These are phyloP conservation scores for Fusarium chuoi DNA, from an alignment of 2,329 filamentous ascomycete species.

Conservation along the genomic window DNA sequence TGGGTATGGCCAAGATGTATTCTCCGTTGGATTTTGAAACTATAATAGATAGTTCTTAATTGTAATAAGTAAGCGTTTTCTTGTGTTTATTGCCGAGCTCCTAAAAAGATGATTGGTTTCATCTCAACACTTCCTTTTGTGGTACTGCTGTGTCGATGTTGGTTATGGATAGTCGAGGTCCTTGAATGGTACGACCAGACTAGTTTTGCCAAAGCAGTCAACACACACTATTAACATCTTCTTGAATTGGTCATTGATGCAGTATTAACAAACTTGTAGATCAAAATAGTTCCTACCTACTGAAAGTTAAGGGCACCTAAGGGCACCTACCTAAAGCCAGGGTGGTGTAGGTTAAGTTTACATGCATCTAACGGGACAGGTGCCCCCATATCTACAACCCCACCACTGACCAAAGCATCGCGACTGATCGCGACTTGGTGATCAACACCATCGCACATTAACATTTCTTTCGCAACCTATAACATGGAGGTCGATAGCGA, in stretches of 20 bases:
- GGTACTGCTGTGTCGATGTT: background rate
- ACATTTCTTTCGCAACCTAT: conserved; percentile 37
- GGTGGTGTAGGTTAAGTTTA: background rate
- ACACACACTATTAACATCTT: background rate
- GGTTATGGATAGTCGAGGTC: background rate
- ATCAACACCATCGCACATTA: conserved; percentile 21
- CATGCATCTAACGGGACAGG: conserved; percentile 44
- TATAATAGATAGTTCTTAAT: background rate
- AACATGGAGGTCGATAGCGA: conserved; percentile 67
- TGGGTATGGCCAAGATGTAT: background rate
- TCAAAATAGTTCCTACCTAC: background rate
- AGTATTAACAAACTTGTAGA: background rate
- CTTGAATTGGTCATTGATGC: background rate
- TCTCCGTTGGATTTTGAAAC: background rate
- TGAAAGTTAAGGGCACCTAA: background rate
- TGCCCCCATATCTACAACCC: conserved; percentile 46
- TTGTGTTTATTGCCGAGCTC: background rate
- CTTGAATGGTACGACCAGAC: too few species aligned
- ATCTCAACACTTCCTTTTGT: background rate
- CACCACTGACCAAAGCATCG: conserved; percentile 32
- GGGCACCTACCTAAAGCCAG: background rate
- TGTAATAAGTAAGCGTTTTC: background rate
- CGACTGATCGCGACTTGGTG: conserved; percentile 12
- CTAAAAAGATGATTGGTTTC: background rate
- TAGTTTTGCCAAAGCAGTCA: background rate